These are phyloP conservation scores for Penicillium coffeae DNA, from an alignment of 495 filamentous ascomycete species.

Conservation along the genomic window DNA sequence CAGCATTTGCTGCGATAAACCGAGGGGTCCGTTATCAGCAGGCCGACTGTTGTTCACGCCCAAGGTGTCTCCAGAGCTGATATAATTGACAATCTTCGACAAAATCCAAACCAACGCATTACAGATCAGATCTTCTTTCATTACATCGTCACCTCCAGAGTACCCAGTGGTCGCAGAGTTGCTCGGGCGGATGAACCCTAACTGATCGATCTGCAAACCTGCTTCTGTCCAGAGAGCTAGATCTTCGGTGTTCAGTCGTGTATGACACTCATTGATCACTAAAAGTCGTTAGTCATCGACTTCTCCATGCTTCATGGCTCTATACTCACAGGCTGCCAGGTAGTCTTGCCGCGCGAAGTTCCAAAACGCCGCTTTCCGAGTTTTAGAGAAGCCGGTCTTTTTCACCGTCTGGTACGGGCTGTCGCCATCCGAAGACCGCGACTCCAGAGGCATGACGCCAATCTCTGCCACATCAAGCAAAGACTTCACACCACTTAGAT, in stretches of 20 bases:
- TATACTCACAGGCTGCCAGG: conserved; percentile 56
- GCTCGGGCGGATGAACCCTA: conserved; percentile 52
- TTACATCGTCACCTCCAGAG: conserved; percentile 45
- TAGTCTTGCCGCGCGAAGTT: conserved; percentile 65
- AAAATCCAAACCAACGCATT: conserved; percentile 62
- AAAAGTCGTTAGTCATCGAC: conserved; percentile 4
- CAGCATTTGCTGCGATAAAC: conserved; percentile 49
- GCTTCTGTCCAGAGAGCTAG: conserved; percentile 58
- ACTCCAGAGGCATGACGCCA: conserved; percentile 57
- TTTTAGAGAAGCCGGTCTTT: conserved; percentile 45
- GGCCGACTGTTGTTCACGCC: conserved; percentile 31
- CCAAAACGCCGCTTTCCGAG: conserved; percentile 59
- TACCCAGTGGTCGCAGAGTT: conserved; percentile 44
- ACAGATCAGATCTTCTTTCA: conserved; percentile 60
- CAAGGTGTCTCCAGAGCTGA: conserved; percentile 50
- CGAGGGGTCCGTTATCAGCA: conserved; percentile 36
- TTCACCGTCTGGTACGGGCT: conserved; percentile 25
- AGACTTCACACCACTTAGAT: conserved; percentile 61
- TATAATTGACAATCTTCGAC: conserved; percentile 60
- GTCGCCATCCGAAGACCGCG: conserved; percentile 36
- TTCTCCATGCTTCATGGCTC: neutral
- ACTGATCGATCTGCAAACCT: conserved; percentile 52
- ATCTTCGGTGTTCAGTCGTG: conserved; percentile 59
- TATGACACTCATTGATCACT: conserved; percentile 61
- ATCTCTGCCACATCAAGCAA: conserved; percentile 60